Conservation (phyloP, 768 basidiomycete genomes). For the Hydnum rufescens region DNA sequence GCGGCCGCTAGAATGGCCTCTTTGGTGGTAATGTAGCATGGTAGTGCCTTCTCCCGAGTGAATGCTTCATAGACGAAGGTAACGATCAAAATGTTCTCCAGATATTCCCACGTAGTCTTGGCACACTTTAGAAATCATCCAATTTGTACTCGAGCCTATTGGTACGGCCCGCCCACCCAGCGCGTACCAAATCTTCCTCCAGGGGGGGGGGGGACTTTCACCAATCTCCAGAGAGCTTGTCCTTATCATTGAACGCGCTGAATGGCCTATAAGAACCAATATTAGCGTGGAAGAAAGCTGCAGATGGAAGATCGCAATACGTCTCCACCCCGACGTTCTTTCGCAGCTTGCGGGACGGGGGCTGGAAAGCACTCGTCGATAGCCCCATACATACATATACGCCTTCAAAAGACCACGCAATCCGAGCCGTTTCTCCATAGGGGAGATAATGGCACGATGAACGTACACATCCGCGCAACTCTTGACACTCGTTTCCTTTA, state of each 20-base stretch:
- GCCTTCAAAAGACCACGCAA: conserved; percentile 53
- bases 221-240: too few relatives aligned
- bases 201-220: conserved; percentile 67
- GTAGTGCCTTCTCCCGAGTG: too few relatives aligned
- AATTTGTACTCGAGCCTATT: conserved; percentile 81
- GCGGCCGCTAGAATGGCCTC: too few relatives aligned
- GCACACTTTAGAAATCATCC: too few relatives aligned
- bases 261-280: conserved; percentile 40
- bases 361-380: conserved; percentile 61
- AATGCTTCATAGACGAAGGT: too few relatives aligned
- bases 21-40: conserved; percentile 55
- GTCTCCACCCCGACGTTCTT: too few relatives aligned
- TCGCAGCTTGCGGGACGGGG: conserved; percentile 54
- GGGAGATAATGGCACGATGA: too few relatives aligned
- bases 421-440: conserved; percentile 59
- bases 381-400: conserved; percentile 78
- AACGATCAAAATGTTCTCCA: too few relatives aligned
- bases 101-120: conserved; percentile 32
- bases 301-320: too few relatives aligned
- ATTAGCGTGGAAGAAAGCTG: neutral
- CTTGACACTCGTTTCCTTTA: conserved; percentile 81
- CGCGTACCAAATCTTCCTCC: too few relatives aligned
- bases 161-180: conserved; percentile 79
- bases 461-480: conserved; percentile 87
- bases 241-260: too few relatives aligned